A percentile compares a stretch with the other conserved stretches of the same genome.
Evolutionary conservation across 2,329 filamentous ascomycete species (phyloP).

Genomic region (Phialemoniopsis sp.): DNA sequence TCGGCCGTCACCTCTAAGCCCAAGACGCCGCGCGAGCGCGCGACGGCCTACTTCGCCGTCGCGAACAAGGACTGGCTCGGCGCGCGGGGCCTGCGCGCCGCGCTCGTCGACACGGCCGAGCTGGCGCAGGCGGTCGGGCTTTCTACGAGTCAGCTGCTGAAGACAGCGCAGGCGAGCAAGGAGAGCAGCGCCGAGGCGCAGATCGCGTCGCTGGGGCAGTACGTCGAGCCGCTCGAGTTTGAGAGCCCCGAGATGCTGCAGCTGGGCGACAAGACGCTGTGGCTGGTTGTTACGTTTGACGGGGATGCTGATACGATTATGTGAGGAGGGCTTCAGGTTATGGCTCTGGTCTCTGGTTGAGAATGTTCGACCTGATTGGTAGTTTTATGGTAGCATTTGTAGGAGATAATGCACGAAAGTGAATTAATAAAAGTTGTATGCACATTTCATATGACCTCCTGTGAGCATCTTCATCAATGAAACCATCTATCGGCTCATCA

Average conservation of each 20-base stretch:
- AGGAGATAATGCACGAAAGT: too few relatives aligned
- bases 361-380: too few relatives aligned
- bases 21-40: slow-evolving; percentile 34
- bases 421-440: too few relatives aligned
- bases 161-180: slow-evolving; percentile 22
- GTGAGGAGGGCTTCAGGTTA: too few relatives aligned
- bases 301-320: too few relatives aligned
- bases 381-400: too few relatives aligned
- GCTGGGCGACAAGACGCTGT: background rate
- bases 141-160: slow-evolving; percentile 33
- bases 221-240: background rate
- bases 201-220: background rate
- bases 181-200: background rate
- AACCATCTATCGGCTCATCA: too few relatives aligned
- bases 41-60: slow-evolving; percentile 32
- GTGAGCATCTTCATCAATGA: too few relatives aligned
- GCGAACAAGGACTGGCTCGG: slow-evolving; percentile 39
- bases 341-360: too few relatives aligned
- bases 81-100: slow-evolving; percentile 29
- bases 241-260: background rate
- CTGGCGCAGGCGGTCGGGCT: slow-evolving; percentile 10
- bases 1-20: slow-evolving; percentile 29
- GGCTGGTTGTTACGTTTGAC: background rate
- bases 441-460: too few relatives aligned
- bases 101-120: slow-evolving; percentile 24